Percentiles rank a stretch among this genome's conserved stretches.
phyloP scores from a whole-genome alignment of 148 eudicot genomes.

The Arbutus unedo region DNA sequence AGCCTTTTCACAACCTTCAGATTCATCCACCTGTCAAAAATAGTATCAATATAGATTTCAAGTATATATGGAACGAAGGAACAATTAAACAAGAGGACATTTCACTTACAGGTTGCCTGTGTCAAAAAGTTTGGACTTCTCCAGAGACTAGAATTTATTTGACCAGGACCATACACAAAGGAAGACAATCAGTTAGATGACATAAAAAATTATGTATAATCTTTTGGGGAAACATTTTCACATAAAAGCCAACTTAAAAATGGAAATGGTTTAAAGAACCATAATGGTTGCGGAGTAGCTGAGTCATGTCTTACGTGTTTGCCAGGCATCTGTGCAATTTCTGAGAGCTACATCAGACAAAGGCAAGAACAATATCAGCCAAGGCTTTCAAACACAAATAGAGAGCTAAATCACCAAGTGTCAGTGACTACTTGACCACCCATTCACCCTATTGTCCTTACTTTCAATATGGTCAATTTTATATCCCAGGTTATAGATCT shows the following conservation, averaged over 20 bases:
- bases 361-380: conserved; percentile 10
- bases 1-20: conserved; percentile 34
- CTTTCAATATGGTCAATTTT: neutral
- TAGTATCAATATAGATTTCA: conserved; percentile 6
- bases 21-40: conserved; percentile 45
- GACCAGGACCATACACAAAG: conserved; percentile 9
- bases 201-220: neutral
- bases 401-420: neutral
- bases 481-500: neutral
- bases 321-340: conserved; percentile 10
- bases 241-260: neutral
- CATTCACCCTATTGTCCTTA: neutral
- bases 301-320: conserved; percentile 16
- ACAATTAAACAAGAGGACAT: neutral
- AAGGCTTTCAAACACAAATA: conserved; percentile 1
- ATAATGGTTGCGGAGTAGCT: neutral
- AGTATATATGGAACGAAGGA: neutral
- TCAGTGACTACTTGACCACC: conserved; percentile 1
- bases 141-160: conserved; percentile 19
- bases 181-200: neutral
- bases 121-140: conserved; percentile 28
- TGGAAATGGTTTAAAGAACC: neutral
- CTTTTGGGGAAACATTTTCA: neutral
- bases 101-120: conserved; percentile 41
- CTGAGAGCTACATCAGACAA: conserved; percentile 22